A percentile compares a stretch with the other conserved stretches of the same genome.
phyloP scores from a whole-genome alignment of 2,329 filamentous ascomycete genomes.

The Diaporthe amygdali region DNA sequence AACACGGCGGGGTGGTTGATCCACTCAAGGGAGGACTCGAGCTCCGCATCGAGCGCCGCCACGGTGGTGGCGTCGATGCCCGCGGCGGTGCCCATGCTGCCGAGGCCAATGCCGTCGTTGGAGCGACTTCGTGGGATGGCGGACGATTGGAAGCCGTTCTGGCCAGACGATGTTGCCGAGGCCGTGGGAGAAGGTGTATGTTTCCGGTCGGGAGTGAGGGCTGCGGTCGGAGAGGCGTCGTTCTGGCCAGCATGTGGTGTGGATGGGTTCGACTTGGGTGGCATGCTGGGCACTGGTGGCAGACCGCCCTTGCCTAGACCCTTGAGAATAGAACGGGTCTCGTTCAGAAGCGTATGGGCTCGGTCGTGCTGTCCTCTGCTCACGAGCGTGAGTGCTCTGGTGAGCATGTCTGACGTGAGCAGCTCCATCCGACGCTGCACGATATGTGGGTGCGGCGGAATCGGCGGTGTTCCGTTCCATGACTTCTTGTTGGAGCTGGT shows the following conservation, averaged over 20 bases:
- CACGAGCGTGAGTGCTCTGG: slow-evolving; percentile 86
- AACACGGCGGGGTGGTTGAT: slow-evolving; percentile 97
- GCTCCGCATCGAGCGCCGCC: slow-evolving; percentile 84
- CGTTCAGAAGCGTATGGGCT: slow-evolving; percentile 87
- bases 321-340: slow-evolving; percentile 94
- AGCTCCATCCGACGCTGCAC: slow-evolving; percentile 98
- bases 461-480: slow-evolving; percentile 74
- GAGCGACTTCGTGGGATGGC: slow-evolving; percentile 59
- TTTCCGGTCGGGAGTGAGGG: slow-evolving; percentile 58
- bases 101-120: slow-evolving; percentile 61
- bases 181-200: slow-evolving; percentile 60
- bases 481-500: slow-evolving; percentile 66
- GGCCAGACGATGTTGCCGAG: slow-evolving; percentile 38
- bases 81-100: slow-evolving; percentile 49
- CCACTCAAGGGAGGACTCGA: slow-evolving; percentile 93
- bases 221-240: slow-evolving; percentile 49
- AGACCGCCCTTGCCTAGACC: slow-evolving; percentile 94
- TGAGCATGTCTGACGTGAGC: slow-evolving; percentile 97
- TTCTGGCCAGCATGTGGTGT: slow-evolving; percentile 48
- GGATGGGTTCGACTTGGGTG: slow-evolving; percentile 51
- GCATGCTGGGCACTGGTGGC: slow-evolving; percentile 79
- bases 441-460: slow-evolving; percentile 92
- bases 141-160: slow-evolving; percentile 40
- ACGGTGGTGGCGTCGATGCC: slow-evolving; percentile 88
- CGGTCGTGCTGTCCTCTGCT: slow-evolving; percentile 92